phyloP scores from a whole-genome alignment of 192 early-diverging fungal genomes.

The Backusella tarrabulga region DNA sequence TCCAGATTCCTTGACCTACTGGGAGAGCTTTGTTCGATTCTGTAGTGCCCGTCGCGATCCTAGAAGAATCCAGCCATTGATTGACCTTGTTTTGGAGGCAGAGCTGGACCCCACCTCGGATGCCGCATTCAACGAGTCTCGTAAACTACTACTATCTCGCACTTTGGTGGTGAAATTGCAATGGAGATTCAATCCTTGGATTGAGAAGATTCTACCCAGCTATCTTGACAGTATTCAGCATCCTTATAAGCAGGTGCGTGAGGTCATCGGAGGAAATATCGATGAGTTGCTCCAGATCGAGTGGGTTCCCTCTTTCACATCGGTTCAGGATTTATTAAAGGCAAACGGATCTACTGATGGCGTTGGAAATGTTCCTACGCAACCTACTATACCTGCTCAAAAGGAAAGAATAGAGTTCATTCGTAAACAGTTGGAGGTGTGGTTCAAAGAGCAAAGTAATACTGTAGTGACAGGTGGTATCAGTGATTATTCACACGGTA shows the following conservation, averaged over 20 bases:
- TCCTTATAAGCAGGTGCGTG: slow-evolving; percentile 91
- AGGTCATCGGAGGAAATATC: slow-evolving; percentile 70
- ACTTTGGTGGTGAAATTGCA: slow-evolving; percentile 60
- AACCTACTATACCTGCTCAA: slow-evolving; percentile 15
- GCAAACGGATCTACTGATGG: slow-evolving; percentile 13
- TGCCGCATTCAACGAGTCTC: slow-evolving; percentile 82
- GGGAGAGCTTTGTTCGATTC: slow-evolving; percentile 71
- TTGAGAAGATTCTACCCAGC: slow-evolving; percentile 35
- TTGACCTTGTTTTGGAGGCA: slow-evolving; percentile 62
- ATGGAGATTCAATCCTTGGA: slow-evolving; percentile 61
- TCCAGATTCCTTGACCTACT: slow-evolving; percentile 74
- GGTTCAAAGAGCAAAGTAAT: slow-evolving; percentile 38
- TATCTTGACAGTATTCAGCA: slow-evolving; percentile 63
- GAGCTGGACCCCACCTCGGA: slow-evolving; percentile 73
- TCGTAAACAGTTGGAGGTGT: slow-evolving; percentile 30
- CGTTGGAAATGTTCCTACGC: slow-evolving; percentile 33
- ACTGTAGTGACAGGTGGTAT: slow-evolving; percentile 34
- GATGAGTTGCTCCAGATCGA: slow-evolving; percentile 62
- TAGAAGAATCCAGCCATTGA: slow-evolving; percentile 71
- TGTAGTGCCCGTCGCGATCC: slow-evolving; percentile 65
- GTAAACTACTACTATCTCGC: slow-evolving; percentile 72
- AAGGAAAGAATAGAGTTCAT: slow-evolving; percentile 32
- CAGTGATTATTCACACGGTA: slow-evolving; percentile 69
- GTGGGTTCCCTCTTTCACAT: slow-evolving; percentile 57
- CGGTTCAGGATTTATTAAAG: slow-evolving; percentile 41